Base-by-base conservation (phyloP, 306 rosid species). In the Styphnolobium japonicum region DNA sequence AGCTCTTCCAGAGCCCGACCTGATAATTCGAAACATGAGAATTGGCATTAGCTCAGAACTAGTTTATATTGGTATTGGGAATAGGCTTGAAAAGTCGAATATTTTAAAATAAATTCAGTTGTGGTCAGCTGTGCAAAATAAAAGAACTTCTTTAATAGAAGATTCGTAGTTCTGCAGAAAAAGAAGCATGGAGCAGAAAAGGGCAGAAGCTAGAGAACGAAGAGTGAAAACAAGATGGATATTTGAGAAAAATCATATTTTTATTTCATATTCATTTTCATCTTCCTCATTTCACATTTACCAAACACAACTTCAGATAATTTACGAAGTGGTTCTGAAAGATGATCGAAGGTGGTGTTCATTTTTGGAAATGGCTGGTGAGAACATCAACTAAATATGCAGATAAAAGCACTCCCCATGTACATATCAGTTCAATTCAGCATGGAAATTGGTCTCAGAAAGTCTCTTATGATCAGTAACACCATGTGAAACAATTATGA, bases 1-100 rank as follows among this genome's bases (percentile, higher is more conserved):
- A 95, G 80, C 63, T 92, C 98, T 77, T 95, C 98, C 65, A 91
- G 87, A 0, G 98, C 97, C 81, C 87, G 83, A 80, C 98, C 97
- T 91, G 85, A 52, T 68, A n/a, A 73, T 81, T 85, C 66, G 29
- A 52, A 21, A 55, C 55, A 58, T 71, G 27, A 69, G 25, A 70
- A 42, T n/a, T 53, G 3, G 4, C 78, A 48, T 81, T 75, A 46
- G 71, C 46, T 12, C 25, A 22, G 53, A 4, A 36, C 67, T 62
- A 43, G 75, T 65, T 40, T 66, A 64, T 22, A 40, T 40, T 37
- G n/a, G n/a, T n/a, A 25, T 49, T 61, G 10, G 43, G n/a, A 71
- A 27, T 66, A 69, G 36, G 33, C 7, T 36, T 25, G 4, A 4
- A 22, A 52, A 77, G 19, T 65, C 34, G 37, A 63, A 33, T 11